Percentiles rank a stretch among this genome's conserved stretches.
Conservation (phyloP, 2,329 filamentous ascomycete genomes). For the Helotiales sp. region DNA sequence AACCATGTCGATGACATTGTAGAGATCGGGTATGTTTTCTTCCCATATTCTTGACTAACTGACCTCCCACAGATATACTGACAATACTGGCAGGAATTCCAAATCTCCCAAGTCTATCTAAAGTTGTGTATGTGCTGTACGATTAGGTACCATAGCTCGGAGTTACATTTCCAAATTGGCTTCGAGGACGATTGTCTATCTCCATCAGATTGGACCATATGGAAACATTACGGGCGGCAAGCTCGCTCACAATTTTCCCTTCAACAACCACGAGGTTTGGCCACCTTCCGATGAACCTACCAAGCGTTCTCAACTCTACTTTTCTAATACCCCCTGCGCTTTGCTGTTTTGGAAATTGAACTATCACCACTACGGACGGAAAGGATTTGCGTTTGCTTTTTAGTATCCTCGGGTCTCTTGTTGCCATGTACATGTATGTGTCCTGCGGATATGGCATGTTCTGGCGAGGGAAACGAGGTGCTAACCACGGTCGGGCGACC, state of each 20-base stretch:
- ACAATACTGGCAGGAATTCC: slow-evolving; percentile 50
- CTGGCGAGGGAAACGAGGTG: slow-evolving; percentile 26
- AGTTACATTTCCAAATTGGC: slow-evolving; percentile 36
- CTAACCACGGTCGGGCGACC: slow-evolving; percentile 41
- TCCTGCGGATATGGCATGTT: slow-evolving; percentile 28
- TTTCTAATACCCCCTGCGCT: slow-evolving; percentile 45
- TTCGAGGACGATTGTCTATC: slow-evolving; percentile 43
- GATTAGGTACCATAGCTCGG: slow-evolving; percentile 40
- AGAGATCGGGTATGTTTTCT: slow-evolving; percentile 64
- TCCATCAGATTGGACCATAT: slow-evolving; percentile 47
- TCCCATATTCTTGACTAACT: slow-evolving; percentile 28
- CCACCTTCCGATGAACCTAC: slow-evolving; percentile 50
- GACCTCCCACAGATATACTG: slow-evolving; percentile 29
- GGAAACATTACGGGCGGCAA: slow-evolving; percentile 33
- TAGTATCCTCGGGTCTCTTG: slow-evolving; percentile 27
- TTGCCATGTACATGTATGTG: slow-evolving; percentile 8
- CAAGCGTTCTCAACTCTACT: slow-evolving; percentile 45
- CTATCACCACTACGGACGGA: slow-evolving; percentile 32
- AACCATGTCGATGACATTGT: slow-evolving; percentile 97
- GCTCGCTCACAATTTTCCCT: slow-evolving; percentile 44
- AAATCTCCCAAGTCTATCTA: slow-evolving; percentile 59
- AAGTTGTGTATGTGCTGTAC: slow-evolving; percentile 39
- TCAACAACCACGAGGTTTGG: slow-evolving; percentile 51
- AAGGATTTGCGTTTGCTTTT: slow-evolving; percentile 44
- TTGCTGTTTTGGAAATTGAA: slow-evolving; percentile 36